Evolutionary conservation across 805 yeast genomes (phyloP).

Genomic region (Lipomyces orientalis): DNA sequence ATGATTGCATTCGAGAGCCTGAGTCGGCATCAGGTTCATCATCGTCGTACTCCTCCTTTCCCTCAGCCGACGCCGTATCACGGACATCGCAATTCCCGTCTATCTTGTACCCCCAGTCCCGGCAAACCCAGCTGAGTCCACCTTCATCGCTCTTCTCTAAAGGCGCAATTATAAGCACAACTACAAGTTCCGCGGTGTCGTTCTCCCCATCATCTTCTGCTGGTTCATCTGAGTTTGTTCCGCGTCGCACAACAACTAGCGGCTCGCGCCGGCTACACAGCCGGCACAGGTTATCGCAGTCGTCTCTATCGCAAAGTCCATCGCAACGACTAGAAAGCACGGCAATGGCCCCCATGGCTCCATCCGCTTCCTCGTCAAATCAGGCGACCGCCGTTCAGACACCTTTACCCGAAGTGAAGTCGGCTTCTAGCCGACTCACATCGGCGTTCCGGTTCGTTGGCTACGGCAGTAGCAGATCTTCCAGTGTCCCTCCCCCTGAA

Average conservation of each 20-base stretch:
- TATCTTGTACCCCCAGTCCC: slow-evolving; percentile 5
- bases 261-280: not conserved
- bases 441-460: slow-evolving; percentile 28
- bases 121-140: slow-evolving; percentile 17
- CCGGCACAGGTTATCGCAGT: slow-evolving; percentile 11
- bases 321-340: slow-evolving; percentile 6
- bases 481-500: slow-evolving; percentile 3
- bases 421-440: slow-evolving; percentile 16
- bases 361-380: slow-evolving; percentile 2
- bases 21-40: slow-evolving; percentile 55
- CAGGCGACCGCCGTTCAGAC: not conserved
- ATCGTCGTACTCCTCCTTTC: slow-evolving; percentile 45
- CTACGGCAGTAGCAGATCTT: slow-evolving; percentile 7
- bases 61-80: slow-evolving; percentile 15
- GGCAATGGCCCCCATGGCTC: not conserved
- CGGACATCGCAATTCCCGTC: slow-evolving; percentile 15
- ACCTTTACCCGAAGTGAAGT: slow-evolving; percentile 10
- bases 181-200: slow-evolving; percentile 34
- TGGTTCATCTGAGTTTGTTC: slow-evolving; percentile 1
- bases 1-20: slow-evolving; percentile 69
- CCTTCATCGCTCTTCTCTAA: slow-evolving; percentile 24
- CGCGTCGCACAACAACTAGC: slow-evolving; percentile 4
- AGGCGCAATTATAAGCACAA: slow-evolving; percentile 30
- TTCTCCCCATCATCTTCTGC: slow-evolving; percentile 33
- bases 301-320: slow-evolving; percentile 12